phyloP scores from a whole-genome alignment of 768 basidiomycete species.

The Xerocomellus intermedius region DNA sequence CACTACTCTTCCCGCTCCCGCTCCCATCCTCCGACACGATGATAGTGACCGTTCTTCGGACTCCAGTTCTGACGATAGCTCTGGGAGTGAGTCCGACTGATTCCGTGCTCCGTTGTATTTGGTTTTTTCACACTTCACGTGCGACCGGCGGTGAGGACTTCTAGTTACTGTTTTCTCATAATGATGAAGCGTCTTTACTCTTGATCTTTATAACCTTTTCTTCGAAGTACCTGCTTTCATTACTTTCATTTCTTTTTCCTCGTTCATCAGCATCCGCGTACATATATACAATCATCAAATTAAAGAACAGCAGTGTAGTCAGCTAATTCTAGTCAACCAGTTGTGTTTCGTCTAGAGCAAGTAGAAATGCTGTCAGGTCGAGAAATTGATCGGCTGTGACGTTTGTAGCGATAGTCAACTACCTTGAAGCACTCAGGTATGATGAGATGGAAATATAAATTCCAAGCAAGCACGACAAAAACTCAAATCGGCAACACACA shows the following conservation, averaged over 20 bases:
- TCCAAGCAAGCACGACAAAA: not conserved
- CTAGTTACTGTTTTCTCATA: constrained; percentile 28
- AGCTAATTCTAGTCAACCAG: constrained; percentile 39
- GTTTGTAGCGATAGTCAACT: constrained; percentile 17
- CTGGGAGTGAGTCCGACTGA: constrained; percentile 83
- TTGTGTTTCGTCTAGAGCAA: constrained; percentile 22
- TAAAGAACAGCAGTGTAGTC: constrained; percentile 50
- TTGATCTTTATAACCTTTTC: constrained; percentile 39
- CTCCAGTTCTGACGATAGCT: constrained; percentile 78
- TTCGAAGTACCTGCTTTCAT: constrained; percentile 28
- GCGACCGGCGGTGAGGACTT: constrained; percentile 23
- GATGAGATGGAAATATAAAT: constrained; percentile 1
- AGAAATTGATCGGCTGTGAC: not conserved
- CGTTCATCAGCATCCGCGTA: constrained; percentile 33
- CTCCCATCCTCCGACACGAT: constrained; percentile 34
- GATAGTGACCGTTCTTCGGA: constrained; percentile 78
- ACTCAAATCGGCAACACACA: not conserved
- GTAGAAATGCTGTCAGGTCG: constrained; percentile 21
- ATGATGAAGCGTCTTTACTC: constrained; percentile 25
- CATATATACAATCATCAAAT: constrained; percentile 43
- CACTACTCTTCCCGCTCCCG: constrained; percentile 32
- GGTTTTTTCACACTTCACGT: constrained; percentile 15
- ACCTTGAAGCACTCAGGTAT: not conserved
- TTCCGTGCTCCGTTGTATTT: constrained; percentile 9
- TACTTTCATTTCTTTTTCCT: constrained; percentile 17